Percentiles rank a stretch among this genome's conserved stretches.
These are phyloP conservation scores for Phytopythium cucurbitacearum DNA, from an alignment of 352 stramenopile species.

Conservation along the genomic window DNA sequence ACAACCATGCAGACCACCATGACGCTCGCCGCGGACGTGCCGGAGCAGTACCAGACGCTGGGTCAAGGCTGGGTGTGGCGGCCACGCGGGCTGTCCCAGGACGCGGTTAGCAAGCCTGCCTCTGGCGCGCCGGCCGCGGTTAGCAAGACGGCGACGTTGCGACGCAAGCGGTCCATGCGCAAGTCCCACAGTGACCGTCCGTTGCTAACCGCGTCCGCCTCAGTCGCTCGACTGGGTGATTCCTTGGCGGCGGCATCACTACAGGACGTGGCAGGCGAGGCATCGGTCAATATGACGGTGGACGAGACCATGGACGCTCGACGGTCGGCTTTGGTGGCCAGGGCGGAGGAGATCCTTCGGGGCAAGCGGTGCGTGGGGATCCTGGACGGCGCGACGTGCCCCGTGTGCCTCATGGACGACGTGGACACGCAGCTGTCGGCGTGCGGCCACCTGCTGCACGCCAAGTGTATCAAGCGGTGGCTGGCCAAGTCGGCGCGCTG, in stretches of 20 bases:
- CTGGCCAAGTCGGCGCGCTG: constrained; percentile 63
- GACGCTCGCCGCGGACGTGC: constrained; percentile 4
- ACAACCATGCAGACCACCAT: background rate
- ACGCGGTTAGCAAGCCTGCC: constrained; percentile 10
- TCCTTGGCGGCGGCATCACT: constrained; percentile 14
- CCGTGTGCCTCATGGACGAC: constrained; percentile 67
- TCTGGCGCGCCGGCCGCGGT: constrained; percentile 5
- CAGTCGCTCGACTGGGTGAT: constrained; percentile 26
- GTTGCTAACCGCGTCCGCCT: constrained; percentile 22
- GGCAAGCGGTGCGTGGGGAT: constrained; percentile 63
- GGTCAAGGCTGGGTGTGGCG: constrained; percentile 30
- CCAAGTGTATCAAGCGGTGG: constrained; percentile 78
- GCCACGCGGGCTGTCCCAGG: constrained; percentile 14
- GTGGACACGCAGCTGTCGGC: constrained; percentile 64
- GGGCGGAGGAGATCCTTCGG: constrained; percentile 57
- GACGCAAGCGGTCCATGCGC: constrained; percentile 23
- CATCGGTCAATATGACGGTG: background rate
- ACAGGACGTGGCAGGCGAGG: constrained; percentile 6
- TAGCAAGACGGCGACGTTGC: constrained; percentile 17
- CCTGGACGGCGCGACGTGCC: constrained; percentile 57
- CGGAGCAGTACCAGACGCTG: constrained; percentile 34
- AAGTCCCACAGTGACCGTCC: constrained; percentile 37
- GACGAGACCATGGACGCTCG: constrained; percentile 15
- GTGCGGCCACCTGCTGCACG: constrained; percentile 66
- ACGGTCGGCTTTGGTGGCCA: constrained; percentile 39